phyloP scores from a whole-genome alignment of 352 stramenopile genomes.

The Phytophthora ramorum region DNA sequence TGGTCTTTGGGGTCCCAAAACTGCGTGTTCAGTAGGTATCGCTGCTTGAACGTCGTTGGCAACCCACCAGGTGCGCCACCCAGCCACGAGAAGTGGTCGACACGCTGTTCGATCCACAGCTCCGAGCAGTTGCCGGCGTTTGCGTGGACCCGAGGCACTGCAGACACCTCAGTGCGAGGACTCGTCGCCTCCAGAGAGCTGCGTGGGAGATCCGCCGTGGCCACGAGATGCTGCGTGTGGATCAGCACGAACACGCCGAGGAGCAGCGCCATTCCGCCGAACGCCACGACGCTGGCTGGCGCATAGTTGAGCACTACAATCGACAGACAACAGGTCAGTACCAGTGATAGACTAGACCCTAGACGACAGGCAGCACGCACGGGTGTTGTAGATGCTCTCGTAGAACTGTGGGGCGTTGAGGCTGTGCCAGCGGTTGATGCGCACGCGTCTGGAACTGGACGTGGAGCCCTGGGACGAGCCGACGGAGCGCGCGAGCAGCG shows the following conservation, averaged over 20 bases:
- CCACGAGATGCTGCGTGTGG: constrained; percentile 69
- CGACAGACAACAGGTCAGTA: not conserved
- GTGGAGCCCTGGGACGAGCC: constrained; percentile 32
- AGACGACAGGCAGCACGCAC: constrained; percentile 16
- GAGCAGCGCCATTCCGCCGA: constrained; percentile 51
- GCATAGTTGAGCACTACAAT: constrained; percentile 40
- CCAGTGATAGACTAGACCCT: not conserved
- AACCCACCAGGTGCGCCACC: constrained; percentile 24
- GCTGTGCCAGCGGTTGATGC: constrained; percentile 32
- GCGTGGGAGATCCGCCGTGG: constrained; percentile 48
- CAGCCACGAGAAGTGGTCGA: constrained; percentile 92
- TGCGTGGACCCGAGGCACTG: constrained; percentile 32
- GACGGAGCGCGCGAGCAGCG: constrained; percentile 37
- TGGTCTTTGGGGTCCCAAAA: constrained; percentile 74
- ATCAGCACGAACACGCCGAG: constrained; percentile 76
- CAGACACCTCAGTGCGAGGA: constrained; percentile 2
- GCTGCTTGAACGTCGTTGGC: constrained; percentile 81
- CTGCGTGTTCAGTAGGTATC: constrained; percentile 91
- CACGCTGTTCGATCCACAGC: constrained; percentile 87
- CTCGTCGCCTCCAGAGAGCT: constrained; percentile 38
- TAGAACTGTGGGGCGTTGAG: constrained; percentile 43
- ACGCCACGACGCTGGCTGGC: constrained; percentile 54
- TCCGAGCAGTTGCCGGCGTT: constrained; percentile 81
- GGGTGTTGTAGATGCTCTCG: constrained; percentile 42
- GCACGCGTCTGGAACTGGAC: constrained; percentile 36